Conservation (phyloP, 2,329 filamentous ascomycete genomes). For the Thelonectria blattea region DNA sequence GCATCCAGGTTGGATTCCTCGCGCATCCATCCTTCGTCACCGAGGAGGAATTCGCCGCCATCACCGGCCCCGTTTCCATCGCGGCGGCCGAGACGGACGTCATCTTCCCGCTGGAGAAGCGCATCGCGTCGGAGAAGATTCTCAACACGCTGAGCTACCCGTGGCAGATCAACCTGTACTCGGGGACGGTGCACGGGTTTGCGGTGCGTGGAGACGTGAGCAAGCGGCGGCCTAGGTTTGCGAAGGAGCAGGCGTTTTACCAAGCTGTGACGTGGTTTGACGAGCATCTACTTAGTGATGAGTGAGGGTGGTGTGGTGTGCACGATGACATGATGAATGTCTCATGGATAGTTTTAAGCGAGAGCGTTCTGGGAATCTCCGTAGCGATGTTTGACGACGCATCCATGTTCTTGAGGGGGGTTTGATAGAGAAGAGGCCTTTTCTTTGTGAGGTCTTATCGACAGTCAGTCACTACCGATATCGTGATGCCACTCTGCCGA, state of each 20-base stretch:
- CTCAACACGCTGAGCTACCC: slow-evolving; percentile 58
- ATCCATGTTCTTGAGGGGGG: no score
- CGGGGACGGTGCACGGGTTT: slow-evolving; percentile 75
- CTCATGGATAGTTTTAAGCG: no score
- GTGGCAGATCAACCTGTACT: slow-evolving; percentile 75
- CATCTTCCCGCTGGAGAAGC: slow-evolving; percentile 62
- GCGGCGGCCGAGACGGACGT: slow-evolving; percentile 67
- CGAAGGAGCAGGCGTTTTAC: slow-evolving; percentile 78
- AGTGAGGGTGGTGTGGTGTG: neutral
- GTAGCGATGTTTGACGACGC: no score
- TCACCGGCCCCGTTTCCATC: slow-evolving; percentile 64
- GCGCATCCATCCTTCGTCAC: slow-evolving; percentile 70
- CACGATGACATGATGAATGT: slow-evolving; percentile 44
- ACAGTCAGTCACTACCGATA: no score
- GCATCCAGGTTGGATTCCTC: slow-evolving; percentile 63
- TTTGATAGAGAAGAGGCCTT: no score
- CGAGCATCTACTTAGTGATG: slow-evolving; percentile 45
- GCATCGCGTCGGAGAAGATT: slow-evolving; percentile 64
- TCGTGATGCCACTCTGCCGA: no score
- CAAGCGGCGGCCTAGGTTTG: slow-evolving; percentile 62
- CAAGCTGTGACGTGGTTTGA: slow-evolving; percentile 81
- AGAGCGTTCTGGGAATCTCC: no score
- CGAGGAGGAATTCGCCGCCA: slow-evolving; percentile 62
- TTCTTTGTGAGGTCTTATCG: no score
- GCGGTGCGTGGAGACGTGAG: slow-evolving; percentile 68